Evolutionary conservation across 805 yeast species (phyloP).

Genomic region (Lipomyces orientalis): DNA sequence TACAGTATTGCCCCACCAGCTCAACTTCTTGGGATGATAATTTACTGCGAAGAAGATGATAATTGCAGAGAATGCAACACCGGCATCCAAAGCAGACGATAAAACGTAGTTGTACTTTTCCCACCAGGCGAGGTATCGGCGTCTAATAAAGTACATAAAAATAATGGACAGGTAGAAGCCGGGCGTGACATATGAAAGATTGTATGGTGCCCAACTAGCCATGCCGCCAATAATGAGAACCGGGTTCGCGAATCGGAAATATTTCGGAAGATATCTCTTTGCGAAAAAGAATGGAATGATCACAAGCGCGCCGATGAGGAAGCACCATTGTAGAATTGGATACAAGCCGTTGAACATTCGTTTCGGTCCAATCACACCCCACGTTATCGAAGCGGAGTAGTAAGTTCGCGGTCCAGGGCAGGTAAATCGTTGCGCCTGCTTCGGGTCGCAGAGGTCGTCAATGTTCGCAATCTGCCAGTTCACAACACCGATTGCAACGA

Average conservation of each 20-base stretch:
- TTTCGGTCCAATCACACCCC: slow-evolving; percentile 72
- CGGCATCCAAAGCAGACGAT: slow-evolving; percentile 71
- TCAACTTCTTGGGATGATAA: slow-evolving; percentile 49
- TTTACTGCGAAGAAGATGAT: slow-evolving; percentile 60
- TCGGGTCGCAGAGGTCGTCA: slow-evolving; percentile 51
- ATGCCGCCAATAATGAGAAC: slow-evolving; percentile 45
- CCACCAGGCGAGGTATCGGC: slow-evolving; percentile 71
- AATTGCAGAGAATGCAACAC: slow-evolving; percentile 67
- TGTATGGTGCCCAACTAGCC: slow-evolving; percentile 46
- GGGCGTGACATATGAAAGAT: slow-evolving; percentile 38
- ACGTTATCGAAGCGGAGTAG: slow-evolving; percentile 62
- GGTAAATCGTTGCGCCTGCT: slow-evolving; percentile 54
- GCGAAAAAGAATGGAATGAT: slow-evolving; percentile 15
- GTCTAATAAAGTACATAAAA: slow-evolving; percentile 64
- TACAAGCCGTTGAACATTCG: slow-evolving; percentile 63
- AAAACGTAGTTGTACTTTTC: slow-evolving; percentile 72
- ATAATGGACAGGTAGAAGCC: slow-evolving; percentile 50
- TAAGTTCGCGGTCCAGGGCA: slow-evolving; percentile 56
- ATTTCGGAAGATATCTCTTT: background rate
- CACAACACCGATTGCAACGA: slow-evolving; percentile 52
- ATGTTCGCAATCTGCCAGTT: slow-evolving; percentile 51
- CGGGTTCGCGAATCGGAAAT: slow-evolving; percentile 21
- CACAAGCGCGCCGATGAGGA: slow-evolving; percentile 61
- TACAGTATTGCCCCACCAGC: slow-evolving; percentile 71
- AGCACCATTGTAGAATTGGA: slow-evolving; percentile 62